Evolutionary conservation across 331 rosid genomes (phyloP), one percentile per base, ranked within the genome.

Genomic region (Phaseolus coccineus): DNA sequence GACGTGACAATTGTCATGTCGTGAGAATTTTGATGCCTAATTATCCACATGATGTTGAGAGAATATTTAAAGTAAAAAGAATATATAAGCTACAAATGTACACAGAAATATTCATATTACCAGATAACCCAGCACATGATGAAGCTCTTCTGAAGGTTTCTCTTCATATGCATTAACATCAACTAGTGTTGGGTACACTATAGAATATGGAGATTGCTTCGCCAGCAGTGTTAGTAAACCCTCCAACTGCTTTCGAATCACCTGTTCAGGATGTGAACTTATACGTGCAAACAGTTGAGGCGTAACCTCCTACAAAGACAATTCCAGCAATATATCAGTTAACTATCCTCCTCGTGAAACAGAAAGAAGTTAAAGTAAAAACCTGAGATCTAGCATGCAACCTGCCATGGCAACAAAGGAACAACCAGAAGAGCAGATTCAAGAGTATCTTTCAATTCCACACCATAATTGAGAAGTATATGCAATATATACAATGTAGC

Each of bases 351-450:
- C 25, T 6, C 7, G 13, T 62, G 59, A 87, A 82, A 71, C 66
- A 31, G 46, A 77, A 77, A 78, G 27, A 58, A 81, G n/a, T 42
- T 80, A 69, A 71, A 58, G 73, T 56, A 59, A 27, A 85, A 14
- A 63, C 69, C 40, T 37, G 46, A 76, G 74, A 81, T 79, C 80
- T 27, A 52, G 77, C 64, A 48, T 67, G 82, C 81, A 69, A 94
- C 98, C 98, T 94, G 97, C 98, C 97, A 94, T 63, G 98, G 97
- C 87, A 89, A 86, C 87, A 94, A 83, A 80, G 98, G 95, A 86
- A 92, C 93, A 24, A 74, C 75, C 14, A 69, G 84, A 84, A 94
- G 92, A 73, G 89, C 80, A 79, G 94, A 89, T 67, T 86, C 93
- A 71, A 94, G 90, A 44, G 89, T 84, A 78, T 92, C 97, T 59